Evolutionary conservation across 768 basidiomycete genomes (phyloP), one percentile per base, ranked within the genome.

Genomic region (Agrocybe praecox): DNA sequence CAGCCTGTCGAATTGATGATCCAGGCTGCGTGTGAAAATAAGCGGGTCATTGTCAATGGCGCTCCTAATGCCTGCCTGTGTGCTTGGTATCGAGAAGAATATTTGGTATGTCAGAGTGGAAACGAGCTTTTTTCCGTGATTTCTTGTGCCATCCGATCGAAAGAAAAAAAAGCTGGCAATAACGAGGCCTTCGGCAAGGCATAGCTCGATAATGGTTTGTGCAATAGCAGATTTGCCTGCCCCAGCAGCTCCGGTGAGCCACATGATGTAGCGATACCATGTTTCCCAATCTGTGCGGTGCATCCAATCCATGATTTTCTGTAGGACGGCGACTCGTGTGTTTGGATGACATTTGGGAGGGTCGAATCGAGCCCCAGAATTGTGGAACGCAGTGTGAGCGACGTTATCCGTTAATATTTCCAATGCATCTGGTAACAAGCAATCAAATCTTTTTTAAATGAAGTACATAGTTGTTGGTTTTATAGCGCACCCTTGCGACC

Each of bases 301-400:
- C 6, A 40, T 23, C 64, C 64, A 62, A 3, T 44, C 42, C 19
- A 50, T 48, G 29, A 65, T 58, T 1, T 36, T 19, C 23, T 48
- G 15, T 2, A 62, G 26, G 1, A 62, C 26, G 7, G 47, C 56
- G 19, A 22, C 45, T 4, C 64, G 61, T 7, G 64, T 65, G 11
- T 56, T 26, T 2, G 56, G 58, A 24, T 65, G 56, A 24, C 62
- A 63, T 43, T 55, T 51, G 1, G 62, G 59, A 6, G 59, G 47
- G 32, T 51, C 42, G 24, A 44, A 49, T 9, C 62, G 59, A 15
- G 36, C 36, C 3, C 36, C 29, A 9, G 59, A 57, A 45, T 63
- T 33, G 11, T 53, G 50, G 14, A 52, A 18, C 8, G 59, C 62
- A 72, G 19, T 74, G 71, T 9, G 74, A 65, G n/a, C 77, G 55